phyloP scores from a whole-genome alignment of 345 rosid genomes.

The Heritiera littoralis region DNA sequence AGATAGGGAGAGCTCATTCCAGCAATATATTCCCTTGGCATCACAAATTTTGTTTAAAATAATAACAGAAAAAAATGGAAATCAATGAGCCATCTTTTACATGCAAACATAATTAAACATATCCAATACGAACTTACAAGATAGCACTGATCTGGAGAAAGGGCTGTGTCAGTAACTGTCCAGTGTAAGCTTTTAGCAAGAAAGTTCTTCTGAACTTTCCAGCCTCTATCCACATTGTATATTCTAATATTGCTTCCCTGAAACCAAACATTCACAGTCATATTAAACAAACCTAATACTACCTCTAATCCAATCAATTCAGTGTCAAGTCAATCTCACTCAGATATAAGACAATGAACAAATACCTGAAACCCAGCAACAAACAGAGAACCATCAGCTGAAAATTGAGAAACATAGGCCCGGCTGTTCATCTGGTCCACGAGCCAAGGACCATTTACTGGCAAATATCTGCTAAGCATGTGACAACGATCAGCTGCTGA shows the following conservation, averaged over 20 bases:
- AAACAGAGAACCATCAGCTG: constrained; percentile 87
- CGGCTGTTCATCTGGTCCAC: constrained; percentile 74
- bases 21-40: constrained; percentile 7
- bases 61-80: constrained; percentile 2
- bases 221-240: constrained; percentile 72
- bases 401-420: constrained; percentile 90
- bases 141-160: constrained; percentile 77
- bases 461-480: constrained; percentile 76
- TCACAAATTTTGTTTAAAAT: neutral
- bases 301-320: neutral
- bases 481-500: constrained; percentile 83
- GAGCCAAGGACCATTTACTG: constrained; percentile 78
- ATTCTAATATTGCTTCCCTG: constrained; percentile 89
- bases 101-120: constrained; percentile 17
- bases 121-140: constrained; percentile 52
- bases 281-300: neutral
- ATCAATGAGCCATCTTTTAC: constrained; percentile 21
- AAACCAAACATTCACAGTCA: constrained; percentile 10
- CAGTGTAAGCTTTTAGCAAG: constrained; percentile 78
- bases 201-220: constrained; percentile 86
- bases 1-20: neutral
- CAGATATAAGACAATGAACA: neutral
- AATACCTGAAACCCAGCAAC: constrained; percentile 90
- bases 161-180: constrained; percentile 93
- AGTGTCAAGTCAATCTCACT: constrained; percentile 8